Base-by-base conservation (phyloP, 2,329 filamentous ascomycete genomes). In the Neofusicoccum umdonicola region DNA sequence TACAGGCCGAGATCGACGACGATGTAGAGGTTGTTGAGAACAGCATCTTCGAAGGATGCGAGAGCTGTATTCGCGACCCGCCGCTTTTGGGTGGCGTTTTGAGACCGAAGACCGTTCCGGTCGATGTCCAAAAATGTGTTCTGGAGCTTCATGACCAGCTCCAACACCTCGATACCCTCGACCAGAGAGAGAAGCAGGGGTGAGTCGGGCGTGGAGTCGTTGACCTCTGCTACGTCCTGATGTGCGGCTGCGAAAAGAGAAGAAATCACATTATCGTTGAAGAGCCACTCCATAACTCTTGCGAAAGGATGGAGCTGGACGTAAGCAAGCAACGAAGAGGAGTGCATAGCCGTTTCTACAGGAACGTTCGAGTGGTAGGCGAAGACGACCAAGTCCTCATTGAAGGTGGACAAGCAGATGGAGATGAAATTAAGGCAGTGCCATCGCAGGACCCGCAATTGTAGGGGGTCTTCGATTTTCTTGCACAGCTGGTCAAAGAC, bases 211-310 rank as follows among this genome's bases (percentile, higher is more conserved):
- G 88, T 81, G 11, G 92, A 87, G 69, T 86, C 88, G 67, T 90
- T 87, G 45, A 97, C 85, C 65, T 91, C 88, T 7, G 84, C 82
- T 15, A 89, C 80, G 69, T 94, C 87, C 74, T 96, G 90, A 69
- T 94, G 90, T 35, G 95, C 87, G 11, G 90, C 87, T 64, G 87
- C 84, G 76, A 97, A 94, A 1, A 99, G 79, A 13, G 89, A 87
- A 68, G 86, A 86, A 71, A 96, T 87, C 22, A 97, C 91, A 68
- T 90, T 92, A 72, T 96, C 92, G 73, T 96, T 97, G 77, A 96
- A 97, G 78, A 99, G 87, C 93, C 95, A 98, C 74, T 99, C 95
- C 91, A 98, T 97, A 15, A 96, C 89, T 66, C 96, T 88, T 3
- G 91, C 88, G 72, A 98, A 99, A 0, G 96, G 94, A 78, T 99